Conservation (phyloP, 305 asterid species). For the Solanum chacoense region DNA sequence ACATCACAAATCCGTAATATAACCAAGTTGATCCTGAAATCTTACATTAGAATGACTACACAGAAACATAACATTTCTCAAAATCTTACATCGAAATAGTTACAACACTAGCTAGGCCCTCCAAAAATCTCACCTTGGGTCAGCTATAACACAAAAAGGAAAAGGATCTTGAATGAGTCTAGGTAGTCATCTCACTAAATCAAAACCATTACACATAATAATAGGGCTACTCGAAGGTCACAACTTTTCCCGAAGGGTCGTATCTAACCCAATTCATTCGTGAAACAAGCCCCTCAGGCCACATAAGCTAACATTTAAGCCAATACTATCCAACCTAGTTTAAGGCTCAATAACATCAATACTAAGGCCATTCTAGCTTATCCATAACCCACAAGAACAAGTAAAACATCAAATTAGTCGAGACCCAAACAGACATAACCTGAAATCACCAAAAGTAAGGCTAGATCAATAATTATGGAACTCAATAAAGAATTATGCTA, state of each 20-base stretch:
- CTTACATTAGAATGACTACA: background rate
- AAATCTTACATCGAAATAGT: background rate
- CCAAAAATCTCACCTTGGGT: background rate
- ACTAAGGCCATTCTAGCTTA: background rate
- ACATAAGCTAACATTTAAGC: background rate
- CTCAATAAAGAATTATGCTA: background rate
- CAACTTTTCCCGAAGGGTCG: background rate
- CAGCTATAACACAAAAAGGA: background rate
- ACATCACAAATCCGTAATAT: background rate
- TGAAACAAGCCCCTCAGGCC: background rate
- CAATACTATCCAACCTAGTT: background rate
- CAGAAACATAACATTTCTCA: background rate
- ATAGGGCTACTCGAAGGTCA: background rate
- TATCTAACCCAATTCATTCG: background rate
- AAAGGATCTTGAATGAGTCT: background rate
- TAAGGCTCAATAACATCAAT: background rate
- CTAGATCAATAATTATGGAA: background rate
- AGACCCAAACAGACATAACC: background rate
- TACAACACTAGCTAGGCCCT: background rate
- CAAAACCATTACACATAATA: background rate
- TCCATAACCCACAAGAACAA: background rate
- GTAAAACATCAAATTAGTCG: background rate
- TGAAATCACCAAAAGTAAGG: background rate
- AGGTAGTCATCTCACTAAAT: background rate
- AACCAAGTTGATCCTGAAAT: background rate